Percentiles rank a stretch among this genome's conserved stretches.
These are phyloP conservation scores for Gymnopus androsaceus DNA, from an alignment of 1,284 basidiomycete genomes.

Conservation along the genomic window DNA sequence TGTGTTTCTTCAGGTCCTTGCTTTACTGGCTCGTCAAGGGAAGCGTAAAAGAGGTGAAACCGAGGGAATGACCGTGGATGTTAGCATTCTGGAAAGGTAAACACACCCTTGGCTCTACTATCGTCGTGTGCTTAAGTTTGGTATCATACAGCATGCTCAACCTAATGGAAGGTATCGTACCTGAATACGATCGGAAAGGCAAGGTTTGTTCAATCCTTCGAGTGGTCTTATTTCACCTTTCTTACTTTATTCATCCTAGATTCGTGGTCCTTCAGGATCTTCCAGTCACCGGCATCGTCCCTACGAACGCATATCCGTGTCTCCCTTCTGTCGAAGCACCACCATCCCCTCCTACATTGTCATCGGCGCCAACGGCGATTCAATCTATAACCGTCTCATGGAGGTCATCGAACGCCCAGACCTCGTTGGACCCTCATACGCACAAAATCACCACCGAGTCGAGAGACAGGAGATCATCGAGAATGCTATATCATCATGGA, in stretches of 20 bases:
- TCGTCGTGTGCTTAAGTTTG: not conserved
- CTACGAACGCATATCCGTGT: constrained; percentile 72
- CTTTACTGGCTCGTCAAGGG: constrained; percentile 59
- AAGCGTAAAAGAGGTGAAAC: constrained; percentile 36
- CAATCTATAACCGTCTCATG: constrained; percentile 69
- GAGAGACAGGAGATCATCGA: constrained; percentile 61
- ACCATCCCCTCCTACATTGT: constrained; percentile 56
- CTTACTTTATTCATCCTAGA: constrained; percentile 33
- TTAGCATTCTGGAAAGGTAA: constrained; percentile 72
- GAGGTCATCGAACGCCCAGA: constrained; percentile 56
- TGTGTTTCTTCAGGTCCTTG: constrained; percentile 54
- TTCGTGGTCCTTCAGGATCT: constrained; percentile 70
- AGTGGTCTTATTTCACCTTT: not conserved
- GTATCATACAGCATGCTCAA: constrained; percentile 66
- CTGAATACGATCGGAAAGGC: constrained; percentile 72
- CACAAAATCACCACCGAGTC: constrained; percentile 66
- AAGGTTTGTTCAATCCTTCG: constrained; percentile 39
- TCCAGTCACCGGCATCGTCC: constrained; percentile 73
- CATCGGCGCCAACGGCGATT: constrained; percentile 71
- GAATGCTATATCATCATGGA: constrained; percentile 61
- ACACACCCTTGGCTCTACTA: not conserved
- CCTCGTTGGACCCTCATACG: constrained; percentile 54
- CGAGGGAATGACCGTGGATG: constrained; percentile 65
- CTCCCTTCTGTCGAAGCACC: constrained; percentile 40
- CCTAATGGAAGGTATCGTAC: constrained; percentile 74